Base-by-base conservation (phyloP, 2,329 filamentous ascomycete species). In the Epichloe hybrida region DNA sequence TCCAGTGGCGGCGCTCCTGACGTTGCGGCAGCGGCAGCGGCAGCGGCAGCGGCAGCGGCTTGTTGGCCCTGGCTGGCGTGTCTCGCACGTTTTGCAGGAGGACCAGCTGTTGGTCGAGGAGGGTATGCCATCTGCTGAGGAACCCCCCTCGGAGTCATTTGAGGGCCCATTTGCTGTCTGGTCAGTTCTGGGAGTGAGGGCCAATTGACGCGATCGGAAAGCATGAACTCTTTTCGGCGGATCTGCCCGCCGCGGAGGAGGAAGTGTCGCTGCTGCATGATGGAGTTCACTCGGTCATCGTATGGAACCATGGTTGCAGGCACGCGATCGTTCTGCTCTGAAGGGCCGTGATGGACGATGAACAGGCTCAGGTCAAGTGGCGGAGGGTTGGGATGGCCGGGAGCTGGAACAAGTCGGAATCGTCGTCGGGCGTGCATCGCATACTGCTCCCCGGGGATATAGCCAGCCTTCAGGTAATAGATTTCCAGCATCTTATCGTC, bases 201-300 rank as follows among this genome's bases (percentile, higher is more conserved):
- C 90, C 91, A 97, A 69, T 88, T 94, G 56, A 81, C 77, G 40
- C 88, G 81, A 67, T 97, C 93, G 47, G 86, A 82, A 20, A 97
- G 76, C 83, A 96, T 94, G 63, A 97, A 97, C 61, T 96, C 89
- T 63, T 95, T 95, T 58, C 88, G 84, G 52, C 84, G 79, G 43
- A 95, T 82, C 59, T 90, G 86, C 6, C 89, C 91, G 56, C 87
- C 85, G 50, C 74, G 77, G 67, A 85, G 82, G 68, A 73, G 86
- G 65, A 72, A 85, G 66, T 68, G 74, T 60, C 80, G 74, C 50
- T 81, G 78, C 52, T 76, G 74, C 64, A 88, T 73, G 15, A 77
- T 74, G 46, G 72, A 66, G 53, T 83, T 81, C 42, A 78, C 72
- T 31, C 80, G 79, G 46, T 78, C 74, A 41, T 80, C 74, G 51